Evolutionary conservation across 1,284 basidiomycete species (phyloP).

Genomic region (Meira nashicola): DNA sequence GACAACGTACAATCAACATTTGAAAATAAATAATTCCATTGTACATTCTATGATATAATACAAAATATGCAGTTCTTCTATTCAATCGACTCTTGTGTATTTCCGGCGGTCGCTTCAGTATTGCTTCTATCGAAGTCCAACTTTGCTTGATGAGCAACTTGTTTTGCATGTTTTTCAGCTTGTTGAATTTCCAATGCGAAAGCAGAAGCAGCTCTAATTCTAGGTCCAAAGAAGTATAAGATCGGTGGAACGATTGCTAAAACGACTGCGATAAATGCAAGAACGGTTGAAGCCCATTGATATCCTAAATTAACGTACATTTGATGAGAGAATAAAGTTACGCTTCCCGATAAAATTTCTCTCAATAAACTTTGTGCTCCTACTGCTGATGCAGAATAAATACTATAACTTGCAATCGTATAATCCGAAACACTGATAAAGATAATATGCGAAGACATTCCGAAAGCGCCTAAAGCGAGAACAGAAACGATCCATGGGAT

Average conservation of each 20-base stretch:
- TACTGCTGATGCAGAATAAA: slow-evolving; percentile 35
- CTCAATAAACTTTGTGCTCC: slow-evolving; percentile 38
- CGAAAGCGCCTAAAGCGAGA: slow-evolving; percentile 30
- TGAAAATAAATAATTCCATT: too few species aligned
- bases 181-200: slow-evolving; percentile 33
- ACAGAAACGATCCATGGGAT: slow-evolving; percentile 37
- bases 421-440: slow-evolving; percentile 44
- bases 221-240: slow-evolving; percentile 34
- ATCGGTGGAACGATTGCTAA: slow-evolving; percentile 32
- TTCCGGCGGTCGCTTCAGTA: neutral
- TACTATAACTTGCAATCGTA: slow-evolving; percentile 31
- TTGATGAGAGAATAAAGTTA: slow-evolving; percentile 29
- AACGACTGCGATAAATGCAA: slow-evolving; percentile 33
- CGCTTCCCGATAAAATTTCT: slow-evolving; percentile 29
- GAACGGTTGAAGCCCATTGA: slow-evolving; percentile 26
- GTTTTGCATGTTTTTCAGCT: slow-evolving; percentile 18
- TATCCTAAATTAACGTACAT: slow-evolving; percentile 25
- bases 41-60: too few species aligned
- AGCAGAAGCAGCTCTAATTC: slow-evolving; percentile 26
- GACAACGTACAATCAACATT: neutral
- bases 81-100: too few species aligned
- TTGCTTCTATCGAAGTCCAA: slow-evolving; percentile 3
- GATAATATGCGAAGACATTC: slow-evolving; percentile 35
- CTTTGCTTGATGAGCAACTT: slow-evolving; percentile 11
- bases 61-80: too few species aligned